phyloP scores from a whole-genome alignment of 371 early-diverging fungal species.

The Actinomortierella ambigua region DNA sequence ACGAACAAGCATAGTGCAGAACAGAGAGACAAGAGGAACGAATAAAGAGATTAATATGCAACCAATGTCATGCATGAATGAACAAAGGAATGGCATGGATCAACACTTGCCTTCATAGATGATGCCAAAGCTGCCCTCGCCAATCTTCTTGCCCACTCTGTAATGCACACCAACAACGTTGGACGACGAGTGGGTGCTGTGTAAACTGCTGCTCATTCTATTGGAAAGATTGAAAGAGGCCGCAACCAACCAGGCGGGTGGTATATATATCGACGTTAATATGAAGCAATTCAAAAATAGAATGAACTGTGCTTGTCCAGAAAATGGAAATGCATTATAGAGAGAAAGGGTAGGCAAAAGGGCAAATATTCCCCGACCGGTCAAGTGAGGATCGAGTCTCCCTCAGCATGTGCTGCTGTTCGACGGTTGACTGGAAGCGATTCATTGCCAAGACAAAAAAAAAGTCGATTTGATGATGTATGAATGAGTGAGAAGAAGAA shows the following conservation, averaged over 20 bases:
- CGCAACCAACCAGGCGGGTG: not conserved
- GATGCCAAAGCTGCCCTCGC: constrained; percentile 97
- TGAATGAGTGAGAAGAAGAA: too few relatives aligned
- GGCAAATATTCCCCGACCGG: too few relatives aligned
- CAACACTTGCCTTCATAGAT: constrained; percentile 89
- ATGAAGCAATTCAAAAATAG: not conserved
- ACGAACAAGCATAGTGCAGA: constrained; percentile 22
- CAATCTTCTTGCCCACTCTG: constrained; percentile 93
- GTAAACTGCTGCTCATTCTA: constrained; percentile 45
- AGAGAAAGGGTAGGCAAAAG: too few relatives aligned
- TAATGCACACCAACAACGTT: constrained; percentile 93
- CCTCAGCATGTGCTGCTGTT: too few relatives aligned
- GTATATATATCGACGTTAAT: too few relatives aligned
- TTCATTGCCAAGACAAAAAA: too few relatives aligned
- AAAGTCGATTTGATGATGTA: too few relatives aligned
- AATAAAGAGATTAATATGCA: too few relatives aligned
- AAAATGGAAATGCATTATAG: too few relatives aligned
- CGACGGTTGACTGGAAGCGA: too few relatives aligned
- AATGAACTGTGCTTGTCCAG: not conserved
- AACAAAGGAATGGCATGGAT: too few relatives aligned
- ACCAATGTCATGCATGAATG: too few relatives aligned
- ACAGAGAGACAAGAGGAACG: constrained; percentile 10
- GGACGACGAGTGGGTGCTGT: constrained; percentile 50
- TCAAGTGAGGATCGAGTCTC: not conserved
- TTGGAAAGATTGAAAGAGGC: not conserved